These are phyloP conservation scores for Monosporascus sp. DNA, from an alignment of 2,329 filamentous ascomycete species.

Conservation along the genomic window DNA sequence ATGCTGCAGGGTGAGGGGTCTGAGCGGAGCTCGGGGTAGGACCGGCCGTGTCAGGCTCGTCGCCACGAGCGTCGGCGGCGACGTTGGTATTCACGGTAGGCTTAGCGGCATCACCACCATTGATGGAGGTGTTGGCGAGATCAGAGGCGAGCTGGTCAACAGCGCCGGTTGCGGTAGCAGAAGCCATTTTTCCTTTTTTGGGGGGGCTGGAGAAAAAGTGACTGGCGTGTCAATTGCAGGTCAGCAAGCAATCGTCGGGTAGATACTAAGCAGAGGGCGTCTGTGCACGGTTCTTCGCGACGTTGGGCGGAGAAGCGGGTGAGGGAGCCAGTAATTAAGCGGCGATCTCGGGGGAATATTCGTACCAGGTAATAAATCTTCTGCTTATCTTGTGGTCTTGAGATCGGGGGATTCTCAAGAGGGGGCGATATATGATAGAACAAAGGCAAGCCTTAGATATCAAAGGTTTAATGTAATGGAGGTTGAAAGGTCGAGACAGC, in stretches of 20 bases:
- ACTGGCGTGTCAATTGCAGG: conserved; percentile 7
- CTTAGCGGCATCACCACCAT: conserved; percentile 61
- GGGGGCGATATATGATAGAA: conserved; percentile 12
- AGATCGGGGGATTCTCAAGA: conserved; percentile 13
- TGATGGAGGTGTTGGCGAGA: conserved; percentile 65
- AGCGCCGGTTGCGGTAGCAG: conserved; percentile 53
- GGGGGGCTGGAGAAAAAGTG: conserved; percentile 21
- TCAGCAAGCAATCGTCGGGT: conserved; percentile 2
- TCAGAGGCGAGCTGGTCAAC: conserved; percentile 79
- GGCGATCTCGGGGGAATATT: background rate
- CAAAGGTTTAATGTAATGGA: conserved; percentile 10
- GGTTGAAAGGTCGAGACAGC: background rate
- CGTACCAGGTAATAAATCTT: conserved; percentile 12
- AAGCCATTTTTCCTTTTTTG: conserved; percentile 45
- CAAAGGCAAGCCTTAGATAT: conserved; percentile 17
- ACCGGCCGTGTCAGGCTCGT: conserved; percentile 59
- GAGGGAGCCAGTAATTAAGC: background rate
- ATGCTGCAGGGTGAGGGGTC: conserved; percentile 77
- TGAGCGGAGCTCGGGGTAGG: conserved; percentile 67
- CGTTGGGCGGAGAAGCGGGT: background rate
- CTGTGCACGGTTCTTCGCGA: background rate
- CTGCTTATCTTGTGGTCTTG: conserved; percentile 10
- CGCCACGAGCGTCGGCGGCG: conserved; percentile 45
- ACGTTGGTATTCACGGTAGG: conserved; percentile 73
- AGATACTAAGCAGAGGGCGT: background rate